Evolutionary conservation across 345 rosid genomes (phyloP).

Genomic region (Raphanus raphanistrum): DNA sequence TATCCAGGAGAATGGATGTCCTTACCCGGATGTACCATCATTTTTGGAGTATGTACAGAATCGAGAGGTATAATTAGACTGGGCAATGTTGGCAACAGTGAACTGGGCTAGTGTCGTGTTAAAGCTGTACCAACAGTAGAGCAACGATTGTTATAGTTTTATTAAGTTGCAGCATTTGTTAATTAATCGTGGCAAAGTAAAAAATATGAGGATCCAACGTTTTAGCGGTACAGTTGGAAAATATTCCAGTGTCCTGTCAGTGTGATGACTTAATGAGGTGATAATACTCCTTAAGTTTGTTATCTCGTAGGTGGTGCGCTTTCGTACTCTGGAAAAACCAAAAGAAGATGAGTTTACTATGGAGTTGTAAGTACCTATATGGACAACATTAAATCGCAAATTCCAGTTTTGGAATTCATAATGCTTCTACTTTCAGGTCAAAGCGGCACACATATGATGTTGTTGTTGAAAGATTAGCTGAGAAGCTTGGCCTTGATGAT

Average conservation of each 20-base stretch:
- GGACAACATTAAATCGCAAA: not conserved
- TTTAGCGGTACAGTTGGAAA: not conserved
- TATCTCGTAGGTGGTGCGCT: conserved; percentile 66
- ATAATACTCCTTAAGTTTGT: conserved; percentile 25
- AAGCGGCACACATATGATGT: conserved; percentile 84
- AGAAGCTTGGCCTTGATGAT: conserved; percentile 79
- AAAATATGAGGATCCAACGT: not conserved
- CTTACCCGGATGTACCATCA: conserved; percentile 79
- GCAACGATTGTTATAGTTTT: not conserved
- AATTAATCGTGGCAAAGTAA: not conserved
- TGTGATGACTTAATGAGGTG: conserved; percentile 19
- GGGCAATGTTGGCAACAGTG: conserved; percentile 7
- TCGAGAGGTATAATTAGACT: conserved; percentile 66
- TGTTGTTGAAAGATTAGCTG: conserved; percentile 85
- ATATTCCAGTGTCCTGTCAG: conserved; percentile 4
- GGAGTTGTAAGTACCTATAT: conserved; percentile 71
- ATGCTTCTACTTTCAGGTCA: conserved; percentile 59
- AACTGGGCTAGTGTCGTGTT: conserved; percentile 18
- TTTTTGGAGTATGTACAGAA: conserved; percentile 92
- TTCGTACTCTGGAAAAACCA: conserved; percentile 83
- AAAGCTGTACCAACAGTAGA: not conserved
- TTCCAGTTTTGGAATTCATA: conserved; percentile 22
- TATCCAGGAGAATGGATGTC: conserved; percentile 54
- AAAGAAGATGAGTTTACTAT: conserved; percentile 85
- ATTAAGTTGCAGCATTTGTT: not conserved